Conservation (phyloP, 495 filamentous ascomycete genomes). For the Poronia punctata region DNA sequence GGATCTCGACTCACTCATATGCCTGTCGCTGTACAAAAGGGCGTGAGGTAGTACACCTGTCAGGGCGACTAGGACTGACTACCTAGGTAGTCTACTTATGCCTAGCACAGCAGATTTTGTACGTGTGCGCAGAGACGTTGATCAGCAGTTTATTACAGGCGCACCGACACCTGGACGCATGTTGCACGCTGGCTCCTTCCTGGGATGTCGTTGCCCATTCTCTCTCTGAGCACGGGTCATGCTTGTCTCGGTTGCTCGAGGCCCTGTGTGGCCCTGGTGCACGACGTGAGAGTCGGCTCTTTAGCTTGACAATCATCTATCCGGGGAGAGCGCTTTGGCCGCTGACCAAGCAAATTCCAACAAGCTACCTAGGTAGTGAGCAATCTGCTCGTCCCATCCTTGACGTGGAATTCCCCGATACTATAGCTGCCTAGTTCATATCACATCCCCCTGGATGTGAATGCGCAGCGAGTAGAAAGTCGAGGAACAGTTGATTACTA, state of each 20-base stretch:
- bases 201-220: constrained; percentile 31
- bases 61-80: background rate
- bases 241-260: constrained; percentile 42
- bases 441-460: too few species aligned
- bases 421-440: too few species aligned
- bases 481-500: too few species aligned
- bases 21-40: background rate
- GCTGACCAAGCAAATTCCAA: constrained; percentile 44
- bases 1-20: background rate
- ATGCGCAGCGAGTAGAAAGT: too few species aligned
- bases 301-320: constrained; percentile 34
- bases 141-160: too few species aligned
- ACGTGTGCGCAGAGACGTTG: too few species aligned
- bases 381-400: too few species aligned
- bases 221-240: constrained; percentile 37
- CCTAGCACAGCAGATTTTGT: background rate
- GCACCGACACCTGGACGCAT: too few species aligned
- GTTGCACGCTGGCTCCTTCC: background rate
- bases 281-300: constrained; percentile 42
- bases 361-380: too few species aligned
- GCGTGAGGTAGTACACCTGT: background rate
- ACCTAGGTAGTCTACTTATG: background rate
- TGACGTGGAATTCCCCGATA: too few species aligned
- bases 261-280: constrained; percentile 35
- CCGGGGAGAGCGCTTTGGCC: constrained; percentile 42